These are phyloP conservation scores for Populus hybrid DNA, from an alignment of 441 rosid genomes.

Conservation along the genomic window DNA sequence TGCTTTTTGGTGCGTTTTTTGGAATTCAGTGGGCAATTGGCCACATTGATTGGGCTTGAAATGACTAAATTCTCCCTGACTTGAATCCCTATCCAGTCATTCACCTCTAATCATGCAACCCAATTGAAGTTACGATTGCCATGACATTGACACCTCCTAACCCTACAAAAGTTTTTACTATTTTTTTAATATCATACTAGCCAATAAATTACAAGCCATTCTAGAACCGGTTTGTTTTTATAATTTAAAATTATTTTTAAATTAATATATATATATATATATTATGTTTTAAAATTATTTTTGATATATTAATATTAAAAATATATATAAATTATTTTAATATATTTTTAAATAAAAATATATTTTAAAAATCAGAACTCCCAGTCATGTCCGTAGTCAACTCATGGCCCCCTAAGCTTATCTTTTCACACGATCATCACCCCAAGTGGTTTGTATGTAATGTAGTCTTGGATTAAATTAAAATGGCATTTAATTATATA, in stretches of 20 bases:
- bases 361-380: no score
- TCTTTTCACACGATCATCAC: neutral
- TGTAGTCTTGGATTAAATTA: slow-evolving; percentile 6
- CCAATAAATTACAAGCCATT: no score
- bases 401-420: neutral
- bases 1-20: slow-evolving; percentile 35
- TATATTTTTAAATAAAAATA: no score
- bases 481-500: neutral
- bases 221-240: no score
- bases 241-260: no score
- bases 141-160: neutral
- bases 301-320: no score
- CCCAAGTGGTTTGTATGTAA: slow-evolving; percentile 6
- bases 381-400: neutral
- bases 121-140: no score
- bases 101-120: neutral
- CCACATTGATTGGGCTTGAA: neutral
- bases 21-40: slow-evolving; percentile 40
- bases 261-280: no score
- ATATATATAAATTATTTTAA: no score
- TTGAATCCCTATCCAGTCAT: neutral
- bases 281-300: no score
- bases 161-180: no score
- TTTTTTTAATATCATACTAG: no score
- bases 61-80: neutral